Evolutionary conservation across 257 asterid species (phyloP), one percentile per base, ranked within the genome.

Genomic region (Plectranthus barbatus): DNA sequence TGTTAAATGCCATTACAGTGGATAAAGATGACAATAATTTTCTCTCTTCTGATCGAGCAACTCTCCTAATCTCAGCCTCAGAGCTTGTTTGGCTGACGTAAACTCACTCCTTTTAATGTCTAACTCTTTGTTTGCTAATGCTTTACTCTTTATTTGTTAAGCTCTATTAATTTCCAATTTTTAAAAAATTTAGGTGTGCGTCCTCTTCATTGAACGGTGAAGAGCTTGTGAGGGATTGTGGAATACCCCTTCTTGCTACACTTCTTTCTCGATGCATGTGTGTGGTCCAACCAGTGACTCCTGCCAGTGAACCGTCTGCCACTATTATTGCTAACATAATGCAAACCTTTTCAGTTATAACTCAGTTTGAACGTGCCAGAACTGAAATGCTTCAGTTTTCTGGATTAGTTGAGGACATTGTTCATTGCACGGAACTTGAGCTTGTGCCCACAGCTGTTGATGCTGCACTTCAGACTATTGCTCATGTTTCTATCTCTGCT

Each of bases 61-160:
- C 96, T 36, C 95, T 93, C 71, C 86, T 93, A 52, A 80, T 85
- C 75, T 91, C 95, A 0, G 96, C 99, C 66, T 89, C 99, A 2
- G 95, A 93, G 83, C 96, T 93, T 63, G 90, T 93, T 73, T 93
- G 96, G 97, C 90, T 89, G 62, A 93, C 99, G 99, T 93, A 72
- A 75, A 72, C 74, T 62, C 69, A 53, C 31, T 45, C 54, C 57
- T 21, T 73, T 23, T 48, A 4, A 31, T 31, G 36, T 31, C 36
- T 44, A 41, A n/a, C n/a, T 56, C 61, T 48, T 45, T 31, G 7
- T 62, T 33, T 34, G 40, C 53, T 50, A 37, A 56, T 57, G 36
- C 14, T 52, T 37, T 58, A n/a, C 31, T 37, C 36, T 18, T 40
- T 37, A 61, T 57, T 18, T 36, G 29, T 63, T 19, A 62, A 26